Conservation (phyloP, 139 green algal species). For the Microglena sp. region DNA sequence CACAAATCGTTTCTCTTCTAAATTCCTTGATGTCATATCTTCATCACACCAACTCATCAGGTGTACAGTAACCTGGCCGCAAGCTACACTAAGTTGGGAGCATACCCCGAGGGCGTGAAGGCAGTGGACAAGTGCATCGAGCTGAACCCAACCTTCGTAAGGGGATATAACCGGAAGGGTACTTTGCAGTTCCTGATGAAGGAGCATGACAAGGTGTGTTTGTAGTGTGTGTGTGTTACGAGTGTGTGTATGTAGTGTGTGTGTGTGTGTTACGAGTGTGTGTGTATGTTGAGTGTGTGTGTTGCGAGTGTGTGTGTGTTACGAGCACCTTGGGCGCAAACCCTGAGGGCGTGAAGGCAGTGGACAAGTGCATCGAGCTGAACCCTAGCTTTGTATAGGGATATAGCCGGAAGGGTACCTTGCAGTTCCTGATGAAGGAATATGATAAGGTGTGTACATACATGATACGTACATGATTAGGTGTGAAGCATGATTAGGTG, state of each 20-base stretch:
- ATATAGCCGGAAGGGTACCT: constrained; percentile 76
- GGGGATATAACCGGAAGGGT: constrained; percentile 81
- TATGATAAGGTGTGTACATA: constrained; percentile 55
- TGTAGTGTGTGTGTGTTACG: no score
- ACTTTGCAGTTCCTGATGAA: constrained; percentile 96
- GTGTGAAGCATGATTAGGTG: no score
- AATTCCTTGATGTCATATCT: no score
- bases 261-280: no score
- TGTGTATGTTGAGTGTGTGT: no score
- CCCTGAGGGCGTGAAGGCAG: no score
- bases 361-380: constrained; percentile 87
- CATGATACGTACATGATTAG: no score
- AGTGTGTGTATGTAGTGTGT: no score
- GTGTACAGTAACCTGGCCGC: constrained; percentile 94
- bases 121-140: constrained; percentile 66
- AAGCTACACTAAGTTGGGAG: constrained; percentile 98
- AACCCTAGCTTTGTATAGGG: constrained; percentile 83
- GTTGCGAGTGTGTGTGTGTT: no score
- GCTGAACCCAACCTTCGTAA: constrained; percentile 83
- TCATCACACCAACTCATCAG: no score
- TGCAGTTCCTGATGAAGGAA: constrained; percentile 98
- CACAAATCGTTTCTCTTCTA: no score
- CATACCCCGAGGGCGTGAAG: constrained; percentile 87
- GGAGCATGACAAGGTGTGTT: constrained; percentile 71
- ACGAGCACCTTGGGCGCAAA: no score